Conservation (phyloP, 2,329 filamentous ascomycete genomes). For the Pseudohalonectria lignicola region DNA sequence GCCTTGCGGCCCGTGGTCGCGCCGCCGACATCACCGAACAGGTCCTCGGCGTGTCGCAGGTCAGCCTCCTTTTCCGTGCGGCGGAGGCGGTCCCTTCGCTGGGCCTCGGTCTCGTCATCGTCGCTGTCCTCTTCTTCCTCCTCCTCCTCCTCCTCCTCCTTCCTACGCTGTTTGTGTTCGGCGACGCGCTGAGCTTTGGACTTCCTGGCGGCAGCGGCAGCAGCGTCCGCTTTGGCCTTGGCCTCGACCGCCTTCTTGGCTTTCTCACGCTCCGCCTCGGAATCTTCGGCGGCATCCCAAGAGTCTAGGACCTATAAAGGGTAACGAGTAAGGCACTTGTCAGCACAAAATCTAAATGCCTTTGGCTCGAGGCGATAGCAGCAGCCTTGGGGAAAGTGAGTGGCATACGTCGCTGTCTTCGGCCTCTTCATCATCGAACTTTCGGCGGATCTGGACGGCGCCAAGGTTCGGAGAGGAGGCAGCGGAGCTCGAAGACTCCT, state of each 20-base stretch:
- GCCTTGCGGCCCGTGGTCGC: slow-evolving; percentile 55
- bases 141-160: slow-evolving; percentile 39
- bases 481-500: slow-evolving; percentile 21
- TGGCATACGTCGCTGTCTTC: slow-evolving; percentile 63
- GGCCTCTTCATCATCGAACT: slow-evolving; percentile 89
- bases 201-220: slow-evolving; percentile 85
- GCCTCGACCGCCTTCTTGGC: slow-evolving; percentile 74
- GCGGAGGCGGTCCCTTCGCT: slow-evolving; percentile 63
- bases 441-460: slow-evolving; percentile 32
- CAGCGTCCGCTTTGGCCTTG: slow-evolving; percentile 82
- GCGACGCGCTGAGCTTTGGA: slow-evolving; percentile 76
- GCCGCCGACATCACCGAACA: slow-evolving; percentile 71
- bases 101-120: slow-evolving; percentile 64
- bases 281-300: slow-evolving; percentile 96
- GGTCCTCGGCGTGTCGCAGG: slow-evolving; percentile 77
- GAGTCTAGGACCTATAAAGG: slow-evolving; percentile 70
- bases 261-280: slow-evolving; percentile 93
- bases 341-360: no score
- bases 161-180: slow-evolving; percentile 55
- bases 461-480: slow-evolving; percentile 24
- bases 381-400: no score
- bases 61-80: slow-evolving; percentile 80
- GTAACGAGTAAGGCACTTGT: no score
- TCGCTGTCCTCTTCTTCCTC: slow-evolving; percentile 46
- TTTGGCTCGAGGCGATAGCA: no score